These are phyloP conservation scores for Protea cynaroides DNA, from an alignment of 164 flowering plant genomes.

Conservation along the genomic window DNA sequence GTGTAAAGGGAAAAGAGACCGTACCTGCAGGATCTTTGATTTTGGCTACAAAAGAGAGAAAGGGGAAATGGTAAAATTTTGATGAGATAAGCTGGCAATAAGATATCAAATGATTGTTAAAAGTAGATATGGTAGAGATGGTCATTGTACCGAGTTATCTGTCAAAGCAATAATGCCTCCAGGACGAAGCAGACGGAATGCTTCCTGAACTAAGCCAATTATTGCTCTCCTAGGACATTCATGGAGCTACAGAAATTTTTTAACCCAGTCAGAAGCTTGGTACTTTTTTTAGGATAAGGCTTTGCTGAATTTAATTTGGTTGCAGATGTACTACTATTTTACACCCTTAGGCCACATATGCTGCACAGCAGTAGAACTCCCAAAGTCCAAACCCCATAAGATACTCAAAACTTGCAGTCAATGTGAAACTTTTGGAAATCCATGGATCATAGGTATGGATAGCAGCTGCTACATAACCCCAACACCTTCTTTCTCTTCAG, in stretches of 20 bases:
- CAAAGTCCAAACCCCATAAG: not conserved
- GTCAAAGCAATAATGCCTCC: slow-evolving; percentile 62
- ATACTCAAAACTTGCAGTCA: too few relatives aligned
- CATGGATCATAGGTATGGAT: too few relatives aligned
- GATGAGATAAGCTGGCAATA: not conserved
- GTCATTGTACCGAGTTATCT: slow-evolving; percentile 47
- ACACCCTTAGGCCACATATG: not conserved
- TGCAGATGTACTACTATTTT: too few relatives aligned
- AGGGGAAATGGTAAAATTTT: not conserved
- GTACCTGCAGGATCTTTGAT: slow-evolving; percentile 70
- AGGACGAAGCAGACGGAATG: slow-evolving; percentile 60
- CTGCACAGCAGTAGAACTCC: not conserved
- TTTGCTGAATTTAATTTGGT: too few relatives aligned
- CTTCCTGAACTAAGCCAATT: slow-evolving; percentile 42
- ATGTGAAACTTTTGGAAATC: too few relatives aligned
- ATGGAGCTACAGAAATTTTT: slow-evolving; percentile 38
- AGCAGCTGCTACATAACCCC: too few relatives aligned
- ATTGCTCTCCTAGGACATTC: slow-evolving; percentile 65
- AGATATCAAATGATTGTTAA: not conserved
- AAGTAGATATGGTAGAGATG: not conserved
- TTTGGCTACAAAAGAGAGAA: slow-evolving; percentile 49
- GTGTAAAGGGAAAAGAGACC: not conserved
- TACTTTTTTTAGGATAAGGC: too few relatives aligned
- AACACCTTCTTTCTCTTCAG: too few relatives aligned
- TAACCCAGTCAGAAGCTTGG: not conserved